These are phyloP conservation scores for Lasiodiplodia sp. DNA, from an alignment of 2,329 filamentous ascomycete genomes.

Conservation along the genomic window DNA sequence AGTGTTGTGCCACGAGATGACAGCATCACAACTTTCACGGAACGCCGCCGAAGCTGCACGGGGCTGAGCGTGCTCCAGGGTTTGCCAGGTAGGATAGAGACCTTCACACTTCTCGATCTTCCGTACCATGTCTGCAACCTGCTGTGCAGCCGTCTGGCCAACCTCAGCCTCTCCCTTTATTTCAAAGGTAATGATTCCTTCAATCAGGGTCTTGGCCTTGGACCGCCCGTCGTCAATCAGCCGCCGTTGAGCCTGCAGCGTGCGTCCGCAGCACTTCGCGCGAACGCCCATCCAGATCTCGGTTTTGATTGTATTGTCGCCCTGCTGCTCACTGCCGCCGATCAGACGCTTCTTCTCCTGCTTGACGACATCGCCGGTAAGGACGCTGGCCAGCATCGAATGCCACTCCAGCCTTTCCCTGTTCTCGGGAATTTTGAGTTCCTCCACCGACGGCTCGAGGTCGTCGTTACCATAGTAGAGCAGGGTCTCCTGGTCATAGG, in stretches of 20 bases:
- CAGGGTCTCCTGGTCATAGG: slow-evolving; percentile 89
- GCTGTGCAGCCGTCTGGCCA: slow-evolving; percentile 84
- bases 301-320: slow-evolving; percentile 70
- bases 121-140: slow-evolving; percentile 86
- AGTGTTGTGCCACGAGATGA: slow-evolving; percentile 96
- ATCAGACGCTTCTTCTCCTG: slow-evolving; percentile 97
- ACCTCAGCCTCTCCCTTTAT: slow-evolving; percentile 93
- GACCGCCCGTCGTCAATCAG: slow-evolving; percentile 85
- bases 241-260: slow-evolving; percentile 82
- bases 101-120: slow-evolving; percentile 90
- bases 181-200: slow-evolving; percentile 90
- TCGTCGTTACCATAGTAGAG: slow-evolving; percentile 93
- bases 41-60: slow-evolving; percentile 79
- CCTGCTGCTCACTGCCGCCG: slow-evolving; percentile 77
- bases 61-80: slow-evolving; percentile 77
- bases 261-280: slow-evolving; percentile 82
- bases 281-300: slow-evolving; percentile 89
- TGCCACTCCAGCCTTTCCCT: slow-evolving; percentile 96
- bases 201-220: slow-evolving; percentile 76
- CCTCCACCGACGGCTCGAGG: slow-evolving; percentile 85
- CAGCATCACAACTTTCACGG: slow-evolving; percentile 82
- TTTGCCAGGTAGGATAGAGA: slow-evolving; percentile 81
- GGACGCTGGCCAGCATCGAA: slow-evolving; percentile 92
- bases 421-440: slow-evolving; percentile 85
- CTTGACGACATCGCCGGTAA: slow-evolving; percentile 95